Evolutionary conservation across 768 basidiomycete genomes (phyloP).

Genomic region (Leucosporidium creatinivorum): DNA sequence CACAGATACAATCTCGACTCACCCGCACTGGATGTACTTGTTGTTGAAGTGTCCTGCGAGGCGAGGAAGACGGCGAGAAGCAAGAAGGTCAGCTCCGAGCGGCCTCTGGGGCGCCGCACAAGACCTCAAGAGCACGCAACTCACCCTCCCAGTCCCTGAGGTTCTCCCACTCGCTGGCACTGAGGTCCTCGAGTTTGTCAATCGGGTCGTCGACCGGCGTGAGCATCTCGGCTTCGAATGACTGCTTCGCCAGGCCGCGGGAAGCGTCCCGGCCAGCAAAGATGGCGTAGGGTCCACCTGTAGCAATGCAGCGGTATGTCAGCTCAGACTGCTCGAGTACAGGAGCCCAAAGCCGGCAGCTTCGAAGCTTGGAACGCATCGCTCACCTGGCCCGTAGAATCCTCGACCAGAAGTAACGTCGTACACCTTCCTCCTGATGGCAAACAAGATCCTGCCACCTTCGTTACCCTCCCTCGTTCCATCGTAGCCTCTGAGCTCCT

Average conservation of each 20-base stretch:
- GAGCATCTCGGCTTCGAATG: slow-evolving; percentile 63
- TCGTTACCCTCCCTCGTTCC: slow-evolving; percentile 51
- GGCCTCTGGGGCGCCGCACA: no score
- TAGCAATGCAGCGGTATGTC: not conserved
- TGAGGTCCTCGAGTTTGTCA: slow-evolving; percentile 73
- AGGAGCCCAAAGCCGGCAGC: not conserved
- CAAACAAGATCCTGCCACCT: slow-evolving; percentile 68
- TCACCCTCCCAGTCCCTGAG: slow-evolving; percentile 32
- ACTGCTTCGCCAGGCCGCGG: slow-evolving; percentile 68
- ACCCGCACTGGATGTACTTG: slow-evolving; percentile 7
- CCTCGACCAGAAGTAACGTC: slow-evolving; percentile 81
- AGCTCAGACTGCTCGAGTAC: not conserved
- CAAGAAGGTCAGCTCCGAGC: not conserved
- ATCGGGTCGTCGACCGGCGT: slow-evolving; percentile 78
- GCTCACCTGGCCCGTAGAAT: slow-evolving; percentile 90
- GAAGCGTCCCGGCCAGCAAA: slow-evolving; percentile 96
- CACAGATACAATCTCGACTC: not conserved
- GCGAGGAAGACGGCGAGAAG: no score
- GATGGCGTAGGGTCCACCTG: slow-evolving; percentile 93
- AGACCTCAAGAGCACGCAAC: not conserved
- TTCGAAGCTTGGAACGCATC: no score
- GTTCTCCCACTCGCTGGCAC: slow-evolving; percentile 37
- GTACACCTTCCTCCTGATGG: slow-evolving; percentile 80
- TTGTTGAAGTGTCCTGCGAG: not conserved
- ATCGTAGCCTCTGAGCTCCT: slow-evolving; percentile 45